Evolutionary conservation across 768 basidiomycete species (phyloP), one percentile per base, ranked within the genome.

Genomic region (Lyophyllum decastes): DNA sequence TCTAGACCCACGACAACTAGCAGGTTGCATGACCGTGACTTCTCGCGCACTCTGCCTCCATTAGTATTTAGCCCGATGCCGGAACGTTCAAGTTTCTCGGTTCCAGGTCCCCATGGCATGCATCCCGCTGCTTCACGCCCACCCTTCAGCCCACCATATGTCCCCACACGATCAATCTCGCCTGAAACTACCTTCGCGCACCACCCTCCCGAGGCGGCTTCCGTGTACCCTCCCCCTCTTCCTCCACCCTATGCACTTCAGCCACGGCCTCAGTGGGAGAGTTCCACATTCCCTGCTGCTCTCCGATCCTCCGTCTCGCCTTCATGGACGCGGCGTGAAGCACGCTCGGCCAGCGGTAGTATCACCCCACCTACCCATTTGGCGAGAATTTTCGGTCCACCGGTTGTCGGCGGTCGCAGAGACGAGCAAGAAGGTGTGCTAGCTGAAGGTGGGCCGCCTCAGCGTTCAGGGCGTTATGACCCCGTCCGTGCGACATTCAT

Each of bases 251-350:
- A 84, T 65, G 82, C 85, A 10, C 72, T 90, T 3, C 85, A 89
- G 66, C 89, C 88, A 2, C 74, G 72, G 52, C 88, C 87, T 1
- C 86, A 83, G 51, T 89, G 88, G 87, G 82, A 86, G 55, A 74
- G 71, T 41, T 68, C 73, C 2, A 65, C 75, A 0, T 80, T 78
- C 66, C 56, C 67, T 24, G 67, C 78, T 9, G 63, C 68, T 59
- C 73, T 76, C 6, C 69, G 77, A 60, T 73, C 77, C 55, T 74
- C 77, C 38, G 59, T 63, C 17, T 71, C 77, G 14, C 69, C 72
- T 12, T 63, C 72, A 44, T 76, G 77, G 73, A 71, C 79, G 17
- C 71, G 64, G 35, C 69, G 68, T 21, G 68, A 58, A 17, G 69
- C 72, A 21, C 67, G 59, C 22, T 69, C 73, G 7, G 68, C 71